A percentile compares a stretch with the other conserved stretches of the same genome.
phyloP scores from a whole-genome alignment of 2,329 filamentous ascomycete genomes.

The Neofusicoccum parvum region DNA sequence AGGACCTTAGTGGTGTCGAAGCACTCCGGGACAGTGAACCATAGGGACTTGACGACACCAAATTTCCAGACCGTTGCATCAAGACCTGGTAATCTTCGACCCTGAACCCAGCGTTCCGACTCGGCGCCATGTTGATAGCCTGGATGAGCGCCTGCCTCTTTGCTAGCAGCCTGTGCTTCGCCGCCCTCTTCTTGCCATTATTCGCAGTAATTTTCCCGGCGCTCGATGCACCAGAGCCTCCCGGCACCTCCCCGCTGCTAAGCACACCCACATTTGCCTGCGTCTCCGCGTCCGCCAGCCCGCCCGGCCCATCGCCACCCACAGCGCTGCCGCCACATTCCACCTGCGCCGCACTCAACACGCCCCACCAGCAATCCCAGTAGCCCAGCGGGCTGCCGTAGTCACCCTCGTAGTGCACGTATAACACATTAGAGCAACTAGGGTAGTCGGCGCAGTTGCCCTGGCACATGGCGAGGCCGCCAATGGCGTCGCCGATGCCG shows the following conservation, averaged over 20 bases:
- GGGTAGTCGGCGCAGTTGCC: neutral
- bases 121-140: neutral
- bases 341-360: neutral
- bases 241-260: neutral
- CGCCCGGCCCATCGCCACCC: neutral
- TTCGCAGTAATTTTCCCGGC: neutral
- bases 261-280: neutral
- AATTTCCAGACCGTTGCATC: neutral
- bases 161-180: neutral
- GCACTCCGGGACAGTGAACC: no score
- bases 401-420: conserved; percentile 9
- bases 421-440: neutral
- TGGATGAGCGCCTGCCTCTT: neutral
- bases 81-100: conserved; percentile 4
- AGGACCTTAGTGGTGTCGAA: no score
- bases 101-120: neutral
- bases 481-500: conserved; percentile 3
- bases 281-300: neutral
- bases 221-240: neutral
- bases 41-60: neutral
- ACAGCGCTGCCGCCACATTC: neutral
- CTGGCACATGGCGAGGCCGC: conserved; percentile 16
- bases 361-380: conserved; percentile 21
- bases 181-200: neutral
- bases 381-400: conserved; percentile 14